A percentile compares a stretch with the other conserved stretches of the same genome.
Conservation (phyloP, 352 stramenopile genomes). For the Phytopythium sindhum region DNA sequence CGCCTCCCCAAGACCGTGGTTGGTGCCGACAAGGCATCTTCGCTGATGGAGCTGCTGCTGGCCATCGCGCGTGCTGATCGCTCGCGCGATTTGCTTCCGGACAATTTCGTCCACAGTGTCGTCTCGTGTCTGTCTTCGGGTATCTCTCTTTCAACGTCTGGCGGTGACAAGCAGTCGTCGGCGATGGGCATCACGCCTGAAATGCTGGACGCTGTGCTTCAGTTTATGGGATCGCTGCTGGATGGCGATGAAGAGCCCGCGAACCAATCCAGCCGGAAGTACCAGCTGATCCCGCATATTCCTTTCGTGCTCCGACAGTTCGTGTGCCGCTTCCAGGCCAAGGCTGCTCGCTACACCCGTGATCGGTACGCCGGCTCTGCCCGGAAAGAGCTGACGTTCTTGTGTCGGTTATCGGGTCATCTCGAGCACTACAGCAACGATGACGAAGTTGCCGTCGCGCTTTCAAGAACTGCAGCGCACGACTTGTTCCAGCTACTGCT, state of each 20-base stretch:
- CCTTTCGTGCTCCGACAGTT: conserved; percentile 80
- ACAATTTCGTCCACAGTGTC: conserved; percentile 39
- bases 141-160: not conserved
- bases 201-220: conserved; percentile 65
- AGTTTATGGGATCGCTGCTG: conserved; percentile 78
- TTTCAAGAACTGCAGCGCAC: conserved; percentile 32
- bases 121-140: conserved; percentile 58
- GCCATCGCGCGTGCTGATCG: conserved; percentile 43
- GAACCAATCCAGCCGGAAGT: conserved; percentile 4
- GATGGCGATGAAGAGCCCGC: conserved; percentile 52
- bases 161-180: not conserved
- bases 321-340: conserved; percentile 76
- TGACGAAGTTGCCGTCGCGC: conserved; percentile 9
- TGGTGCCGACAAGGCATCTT: conserved; percentile 70
- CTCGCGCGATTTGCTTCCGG: conserved; percentile 35
- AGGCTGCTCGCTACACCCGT: conserved; percentile 67
- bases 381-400: conserved; percentile 73
- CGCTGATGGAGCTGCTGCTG: conserved; percentile 74
- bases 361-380: conserved; percentile 80
- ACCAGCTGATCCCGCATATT: conserved; percentile 66
- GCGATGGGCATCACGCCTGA: conserved; percentile 55
- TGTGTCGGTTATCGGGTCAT: conserved; percentile 74
- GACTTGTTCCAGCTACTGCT: conserved; percentile 85
- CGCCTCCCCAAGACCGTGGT: conserved; percentile 71
- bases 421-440: conserved; percentile 38